Conservation (phyloP, 306 rosid species). For the Prosopis cineraria region DNA sequence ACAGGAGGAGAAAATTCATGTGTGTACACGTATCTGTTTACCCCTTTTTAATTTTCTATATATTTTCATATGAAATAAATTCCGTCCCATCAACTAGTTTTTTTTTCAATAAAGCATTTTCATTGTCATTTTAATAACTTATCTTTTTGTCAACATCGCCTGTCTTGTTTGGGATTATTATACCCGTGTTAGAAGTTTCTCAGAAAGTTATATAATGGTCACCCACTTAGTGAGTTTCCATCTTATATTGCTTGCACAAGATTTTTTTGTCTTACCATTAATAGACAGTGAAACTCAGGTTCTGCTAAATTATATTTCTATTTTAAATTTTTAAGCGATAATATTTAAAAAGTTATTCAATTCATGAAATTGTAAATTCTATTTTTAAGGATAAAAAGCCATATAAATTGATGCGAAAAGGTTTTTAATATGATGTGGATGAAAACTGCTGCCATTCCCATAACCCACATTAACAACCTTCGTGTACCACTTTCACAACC, state of each 20-base stretch:
- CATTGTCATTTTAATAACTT: background rate
- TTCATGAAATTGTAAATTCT: background rate
- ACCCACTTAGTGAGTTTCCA: no score
- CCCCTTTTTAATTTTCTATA: background rate
- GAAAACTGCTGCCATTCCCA: no score
- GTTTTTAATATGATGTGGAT: no score
- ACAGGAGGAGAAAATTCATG: background rate
- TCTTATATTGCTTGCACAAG: no score
- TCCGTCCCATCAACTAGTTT: conserved; percentile 4
- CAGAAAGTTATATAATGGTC: no score
- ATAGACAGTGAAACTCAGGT: background rate
- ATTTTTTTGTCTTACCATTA: no score
- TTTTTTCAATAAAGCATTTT: background rate
- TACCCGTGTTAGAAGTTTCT: no score
- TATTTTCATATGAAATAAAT: background rate
- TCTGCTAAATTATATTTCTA: background rate
- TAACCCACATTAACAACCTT: no score
- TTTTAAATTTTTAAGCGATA: background rate
- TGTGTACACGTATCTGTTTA: background rate
- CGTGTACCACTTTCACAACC: no score
- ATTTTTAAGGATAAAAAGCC: background rate
- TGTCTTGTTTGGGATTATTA: background rate
- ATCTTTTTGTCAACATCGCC: background rate
- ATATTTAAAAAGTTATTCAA: background rate
- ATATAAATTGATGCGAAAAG: background rate